Percentiles rank a stretch among this genome's conserved stretches.
Conservation (phyloP, 208 protist genomes). For the Phytomonas sp. region DNA sequence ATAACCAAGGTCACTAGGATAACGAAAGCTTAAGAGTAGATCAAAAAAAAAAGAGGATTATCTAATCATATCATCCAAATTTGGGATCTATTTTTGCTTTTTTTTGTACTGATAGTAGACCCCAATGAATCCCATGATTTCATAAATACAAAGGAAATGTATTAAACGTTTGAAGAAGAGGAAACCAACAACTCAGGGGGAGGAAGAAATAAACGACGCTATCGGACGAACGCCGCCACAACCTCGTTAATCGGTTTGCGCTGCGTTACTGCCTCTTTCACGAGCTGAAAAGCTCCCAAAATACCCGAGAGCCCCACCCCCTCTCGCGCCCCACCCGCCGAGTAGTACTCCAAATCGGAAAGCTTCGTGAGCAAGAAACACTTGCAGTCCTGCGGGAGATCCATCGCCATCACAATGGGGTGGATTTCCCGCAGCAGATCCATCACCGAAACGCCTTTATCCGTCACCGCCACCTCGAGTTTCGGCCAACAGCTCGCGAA, state of each 20-base stretch:
- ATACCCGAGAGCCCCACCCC: conserved; percentile 44
- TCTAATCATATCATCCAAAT: too few species aligned
- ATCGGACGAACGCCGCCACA: conserved; percentile 6
- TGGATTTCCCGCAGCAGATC: conserved; percentile 75
- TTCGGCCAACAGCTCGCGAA: conserved; percentile 53
- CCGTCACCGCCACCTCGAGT: conserved; percentile 27
- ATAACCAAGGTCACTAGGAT: too few species aligned
- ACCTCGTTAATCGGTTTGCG: conserved; percentile 53
- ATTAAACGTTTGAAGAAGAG: not conserved
- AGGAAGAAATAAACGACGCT: not conserved
- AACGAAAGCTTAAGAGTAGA: too few species aligned
- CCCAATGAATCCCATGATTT: too few species aligned
- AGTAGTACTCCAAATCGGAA: conserved; percentile 76
- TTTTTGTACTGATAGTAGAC: too few species aligned
- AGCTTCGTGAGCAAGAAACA: conserved; percentile 75
- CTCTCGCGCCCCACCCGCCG: conserved; percentile 60
- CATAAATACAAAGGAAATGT: too few species aligned
- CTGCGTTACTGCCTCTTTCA: conserved; percentile 76
- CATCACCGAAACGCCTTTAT: conserved; percentile 60
- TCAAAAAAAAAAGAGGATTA: too few species aligned
- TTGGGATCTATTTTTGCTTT: too few species aligned
- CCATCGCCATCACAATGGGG: conserved; percentile 75
- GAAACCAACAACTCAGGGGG: not conserved
- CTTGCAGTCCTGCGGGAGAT: conserved; percentile 76
- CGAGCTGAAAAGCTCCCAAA: conserved; percentile 75